Evolutionary conservation across 768 basidiomycete genomes (phyloP), one percentile per base, ranked within the genome.

Genomic region (Tephrocybe sp.): DNA sequence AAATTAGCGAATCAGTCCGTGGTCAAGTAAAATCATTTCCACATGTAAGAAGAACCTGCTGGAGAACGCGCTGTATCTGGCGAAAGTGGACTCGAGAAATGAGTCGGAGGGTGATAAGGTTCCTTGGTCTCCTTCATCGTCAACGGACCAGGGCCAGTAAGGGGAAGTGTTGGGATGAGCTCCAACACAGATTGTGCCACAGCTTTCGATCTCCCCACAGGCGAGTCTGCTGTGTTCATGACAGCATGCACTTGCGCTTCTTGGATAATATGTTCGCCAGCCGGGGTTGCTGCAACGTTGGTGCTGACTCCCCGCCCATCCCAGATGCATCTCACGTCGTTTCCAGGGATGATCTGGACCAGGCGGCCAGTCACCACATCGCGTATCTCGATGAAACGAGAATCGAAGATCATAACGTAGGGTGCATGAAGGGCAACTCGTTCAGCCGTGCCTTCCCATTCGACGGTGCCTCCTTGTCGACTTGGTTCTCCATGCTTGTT

Each of bases 371-470:
- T 90, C 60, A 83, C 79, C 57, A 94, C 80, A 62, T 95, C 87
- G 22, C 94, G 84, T 39, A 98, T 82, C 68, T 98, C 94, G 58
- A 98, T 91, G 71, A 98, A 96, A 4, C 91, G 86, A 11, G 83
- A 76, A 65, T 96, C 93, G 68, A 97, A 92, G 39, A 95, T 81
- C 39, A 96, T 78, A 39, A 98, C 76, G 65, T 94, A 95, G 0
- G 94, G 95, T 39, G 85, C 82, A 62, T 96, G 94, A 67, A 91
- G 85, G 1, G 94, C 93, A 11, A 92, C 90, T 30, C 85, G 87
- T 61, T 96, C 92, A 2, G 92, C 92, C 0, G 85, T 88, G 26
- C 78, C 93, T 68, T 99, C 96, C 93, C 94, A 99, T 65, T 99
- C 96, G 47, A 98, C 89, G 1, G 87, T 84, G 33, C 80, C 82